Percentiles rank a stretch among this genome's conserved stretches.
Evolutionary conservation across 257 asterid species (phyloP).

Genomic region (Solanum sparsipilum): DNA sequence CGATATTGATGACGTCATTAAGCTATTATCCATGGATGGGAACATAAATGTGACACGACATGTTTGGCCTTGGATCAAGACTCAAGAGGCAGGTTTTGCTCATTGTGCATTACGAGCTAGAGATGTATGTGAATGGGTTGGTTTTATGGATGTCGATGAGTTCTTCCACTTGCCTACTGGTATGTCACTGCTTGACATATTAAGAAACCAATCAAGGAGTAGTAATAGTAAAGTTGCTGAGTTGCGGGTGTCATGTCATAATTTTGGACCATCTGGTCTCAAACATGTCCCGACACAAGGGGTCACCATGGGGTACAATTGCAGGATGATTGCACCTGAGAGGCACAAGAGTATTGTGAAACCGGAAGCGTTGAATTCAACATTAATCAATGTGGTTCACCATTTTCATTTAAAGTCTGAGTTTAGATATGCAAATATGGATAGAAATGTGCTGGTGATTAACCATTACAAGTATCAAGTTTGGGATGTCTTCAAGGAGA

Average conservation of each 20-base stretch:
- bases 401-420: constrained; percentile 50
- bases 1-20: constrained; percentile 18
- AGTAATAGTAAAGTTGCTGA: constrained; percentile 26
- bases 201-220: constrained; percentile 3
- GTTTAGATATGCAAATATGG: constrained; percentile 21
- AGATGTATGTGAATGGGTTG: constrained; percentile 64
- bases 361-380: constrained; percentile 43
- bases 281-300: constrained; percentile 31
- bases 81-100: constrained; percentile 75
- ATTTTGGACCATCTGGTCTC: constrained; percentile 69
- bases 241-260: constrained; percentile 36
- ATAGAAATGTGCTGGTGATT: constrained; percentile 29
- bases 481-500: constrained; percentile 80
- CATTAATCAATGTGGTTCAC: constrained; percentile 59
- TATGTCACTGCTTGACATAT: constrained; percentile 10
- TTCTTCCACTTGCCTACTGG: constrained; percentile 39
- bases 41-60: constrained; percentile 37
- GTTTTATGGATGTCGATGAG: constrained; percentile 77
- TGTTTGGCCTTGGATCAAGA: constrained; percentile 82
- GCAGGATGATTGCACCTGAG: constrained; percentile 46
- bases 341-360: constrained; percentile 76
- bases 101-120: constrained; percentile 63
- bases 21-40: constrained; percentile 8
- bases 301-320: constrained; percentile 62
- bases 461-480: constrained; percentile 86